Evolutionary conservation across 306 rosid species (phyloP).

Genomic region (Quercus alba): DNA sequence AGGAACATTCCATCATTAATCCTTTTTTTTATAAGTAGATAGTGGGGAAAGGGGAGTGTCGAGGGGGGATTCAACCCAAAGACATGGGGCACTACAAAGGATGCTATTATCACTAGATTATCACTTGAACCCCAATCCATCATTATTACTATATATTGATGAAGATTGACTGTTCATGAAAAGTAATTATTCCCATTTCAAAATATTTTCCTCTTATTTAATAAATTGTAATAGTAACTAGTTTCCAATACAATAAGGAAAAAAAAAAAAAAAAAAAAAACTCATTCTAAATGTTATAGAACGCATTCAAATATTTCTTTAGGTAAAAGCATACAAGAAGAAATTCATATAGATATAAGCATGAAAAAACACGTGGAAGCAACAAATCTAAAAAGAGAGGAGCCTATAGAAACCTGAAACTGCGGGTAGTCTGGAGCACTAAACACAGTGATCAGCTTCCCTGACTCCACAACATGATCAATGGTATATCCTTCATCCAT

Average conservation of each 20-base stretch:
- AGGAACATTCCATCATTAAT: too few species aligned
- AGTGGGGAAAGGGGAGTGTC: too few species aligned
- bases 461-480: constrained; percentile 87
- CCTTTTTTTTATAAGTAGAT: too few species aligned
- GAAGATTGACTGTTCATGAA: not conserved
- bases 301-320: not conserved
- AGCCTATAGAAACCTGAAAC: constrained; percentile 61
- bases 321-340: not conserved
- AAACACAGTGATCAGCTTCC: constrained; percentile 77
- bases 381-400: not conserved
- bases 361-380: not conserved
- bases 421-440: constrained; percentile 98
- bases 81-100: too few species aligned
- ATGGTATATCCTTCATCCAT: constrained; percentile 85
- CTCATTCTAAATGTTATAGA: not conserved
- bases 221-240: not conserved
- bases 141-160: too few species aligned
- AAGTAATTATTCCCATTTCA: not conserved
- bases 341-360: not conserved
- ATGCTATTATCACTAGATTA: too few species aligned
- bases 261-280: not conserved
- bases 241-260: not conserved
- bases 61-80: too few species aligned
- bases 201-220: not conserved
- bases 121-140: too few species aligned